Conservation (phyloP, 1,284 basidiomycete species). For the Neolentinus lepideus region DNA sequence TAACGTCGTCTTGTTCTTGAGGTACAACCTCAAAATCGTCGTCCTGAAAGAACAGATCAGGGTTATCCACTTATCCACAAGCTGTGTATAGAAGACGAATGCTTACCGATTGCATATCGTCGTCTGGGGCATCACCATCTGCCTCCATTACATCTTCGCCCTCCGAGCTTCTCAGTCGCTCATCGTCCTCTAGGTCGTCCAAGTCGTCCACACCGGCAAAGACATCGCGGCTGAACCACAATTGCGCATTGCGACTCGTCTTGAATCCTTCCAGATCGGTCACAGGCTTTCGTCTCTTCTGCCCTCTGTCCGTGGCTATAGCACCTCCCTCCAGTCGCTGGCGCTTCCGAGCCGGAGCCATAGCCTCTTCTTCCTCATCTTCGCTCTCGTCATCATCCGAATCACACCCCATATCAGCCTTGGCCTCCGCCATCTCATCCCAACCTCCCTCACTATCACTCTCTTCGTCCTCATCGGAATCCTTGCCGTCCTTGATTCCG, state of each 20-base stretch:
- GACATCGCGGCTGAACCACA: constrained; percentile 96
- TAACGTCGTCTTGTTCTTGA: constrained; percentile 52
- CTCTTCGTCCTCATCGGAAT: constrained; percentile 39
- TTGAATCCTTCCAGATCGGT: constrained; percentile 32
- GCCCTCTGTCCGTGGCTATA: background rate
- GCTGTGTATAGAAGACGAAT: too few species aligned
- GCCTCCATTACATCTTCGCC: constrained; percentile 24
- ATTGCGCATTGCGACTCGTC: constrained; percentile 43
- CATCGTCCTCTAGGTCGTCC: constrained; percentile 35
- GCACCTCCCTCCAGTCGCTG: constrained; percentile 22
- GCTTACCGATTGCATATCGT: background rate
- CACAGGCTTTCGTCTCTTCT: constrained; percentile 26
- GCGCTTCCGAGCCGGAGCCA: constrained; percentile 33
- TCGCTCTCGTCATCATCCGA: constrained; percentile 45
- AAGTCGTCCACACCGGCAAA: constrained; percentile 74
- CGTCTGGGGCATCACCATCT: constrained; percentile 19
- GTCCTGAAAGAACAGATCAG: constrained; percentile 16
- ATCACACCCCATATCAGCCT: constrained; percentile 49
- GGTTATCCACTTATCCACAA: constrained; percentile 18
- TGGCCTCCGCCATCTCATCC: constrained; percentile 61
- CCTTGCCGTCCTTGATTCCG: constrained; percentile 51
- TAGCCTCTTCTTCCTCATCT: constrained; percentile 33
- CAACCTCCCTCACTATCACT: constrained; percentile 58
- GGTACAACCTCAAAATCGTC: constrained; percentile 75
- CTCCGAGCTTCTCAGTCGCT: constrained; percentile 19